phyloP scores from a whole-genome alignment of 352 stramenopile species.

The Saprolegnia parasitica region DNA sequence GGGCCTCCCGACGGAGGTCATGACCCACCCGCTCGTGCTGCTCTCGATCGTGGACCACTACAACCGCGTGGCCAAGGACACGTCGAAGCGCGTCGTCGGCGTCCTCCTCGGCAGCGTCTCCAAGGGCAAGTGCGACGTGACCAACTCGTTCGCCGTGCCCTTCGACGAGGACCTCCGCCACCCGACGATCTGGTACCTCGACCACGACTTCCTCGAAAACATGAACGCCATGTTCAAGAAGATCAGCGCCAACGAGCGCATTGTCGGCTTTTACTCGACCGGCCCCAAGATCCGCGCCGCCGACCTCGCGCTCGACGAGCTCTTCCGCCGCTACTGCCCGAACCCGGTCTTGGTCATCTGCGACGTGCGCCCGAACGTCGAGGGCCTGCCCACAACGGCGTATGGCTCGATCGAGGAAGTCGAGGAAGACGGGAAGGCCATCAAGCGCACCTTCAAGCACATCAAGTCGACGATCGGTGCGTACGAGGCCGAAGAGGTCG shows the following conservation, averaged over 20 bases:
- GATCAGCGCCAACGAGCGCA: constrained; percentile 95
- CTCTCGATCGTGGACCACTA: constrained; percentile 99
- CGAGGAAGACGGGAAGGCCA: constrained; percentile 92
- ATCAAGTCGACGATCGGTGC: constrained; percentile 95
- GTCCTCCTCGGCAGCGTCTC: constrained; percentile 95
- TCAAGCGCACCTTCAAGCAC: constrained; percentile 97
- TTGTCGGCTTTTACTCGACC: constrained; percentile 99
- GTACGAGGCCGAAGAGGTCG: constrained; percentile 94
- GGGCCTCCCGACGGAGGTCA: constrained; percentile 84
- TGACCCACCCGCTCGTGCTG: constrained; percentile 98
- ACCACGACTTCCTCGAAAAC: constrained; percentile 99
- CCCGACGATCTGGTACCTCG: constrained; percentile 97
- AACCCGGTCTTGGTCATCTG: constrained; percentile 98
- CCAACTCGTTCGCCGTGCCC: constrained; percentile 93
- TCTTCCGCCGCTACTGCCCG: constrained; percentile 92
- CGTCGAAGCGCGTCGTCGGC: constrained; percentile 97
- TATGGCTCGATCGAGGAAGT: constrained; percentile 98
- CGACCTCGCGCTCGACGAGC: constrained; percentile 93
- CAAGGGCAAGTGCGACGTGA: constrained; percentile 93
- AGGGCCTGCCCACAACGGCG: constrained; percentile 95
- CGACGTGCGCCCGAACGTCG: constrained; percentile 94
- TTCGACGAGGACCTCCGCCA: constrained; percentile 99
- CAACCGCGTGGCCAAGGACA: constrained; percentile 97
- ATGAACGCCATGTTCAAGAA: constrained; percentile 97
- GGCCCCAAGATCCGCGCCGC: constrained; percentile 95